These are phyloP conservation scores for Inga leiocalycina DNA, from an alignment of 306 rosid genomes.

Conservation along the genomic window DNA sequence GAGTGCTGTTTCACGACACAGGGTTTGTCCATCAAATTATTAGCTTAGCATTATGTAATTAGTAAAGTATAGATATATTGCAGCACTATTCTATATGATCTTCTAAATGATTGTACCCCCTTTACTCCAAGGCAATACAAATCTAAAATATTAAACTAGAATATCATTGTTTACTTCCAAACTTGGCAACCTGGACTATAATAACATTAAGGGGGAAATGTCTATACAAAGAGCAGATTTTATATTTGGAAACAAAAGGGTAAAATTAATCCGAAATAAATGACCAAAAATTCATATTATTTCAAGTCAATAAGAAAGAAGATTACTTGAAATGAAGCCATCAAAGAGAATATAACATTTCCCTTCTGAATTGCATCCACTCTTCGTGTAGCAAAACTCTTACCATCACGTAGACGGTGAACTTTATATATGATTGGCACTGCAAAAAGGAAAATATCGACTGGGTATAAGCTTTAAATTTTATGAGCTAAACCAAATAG, in stretches of 20 bases:
- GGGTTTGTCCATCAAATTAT: neutral
- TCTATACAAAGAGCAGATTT: neutral
- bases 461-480: neutral
- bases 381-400: conserved; percentile 91
- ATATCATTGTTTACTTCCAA: conserved; percentile 10
- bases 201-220: conserved; percentile 21
- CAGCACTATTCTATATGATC: conserved; percentile 13
- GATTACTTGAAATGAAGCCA: conserved; percentile 90
- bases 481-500: conserved; percentile 24
- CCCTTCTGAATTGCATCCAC: conserved; percentile 96
- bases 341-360: conserved; percentile 71
- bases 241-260: neutral
- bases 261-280: neutral
- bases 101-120: conserved; percentile 16
- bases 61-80: conserved; percentile 16
- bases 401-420: conserved; percentile 80
- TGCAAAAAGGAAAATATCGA: conserved; percentile 45
- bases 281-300: neutral
- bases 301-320: conserved; percentile 29
- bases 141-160: neutral
- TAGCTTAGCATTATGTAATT: neutral
- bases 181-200: neutral
- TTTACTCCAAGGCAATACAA: conserved; percentile 2
- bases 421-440: conserved; percentile 91
- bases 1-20: neutral